Conservation (phyloP, 2,329 filamentous ascomycete genomes). For the Colletotrichum orbiculare region DNA sequence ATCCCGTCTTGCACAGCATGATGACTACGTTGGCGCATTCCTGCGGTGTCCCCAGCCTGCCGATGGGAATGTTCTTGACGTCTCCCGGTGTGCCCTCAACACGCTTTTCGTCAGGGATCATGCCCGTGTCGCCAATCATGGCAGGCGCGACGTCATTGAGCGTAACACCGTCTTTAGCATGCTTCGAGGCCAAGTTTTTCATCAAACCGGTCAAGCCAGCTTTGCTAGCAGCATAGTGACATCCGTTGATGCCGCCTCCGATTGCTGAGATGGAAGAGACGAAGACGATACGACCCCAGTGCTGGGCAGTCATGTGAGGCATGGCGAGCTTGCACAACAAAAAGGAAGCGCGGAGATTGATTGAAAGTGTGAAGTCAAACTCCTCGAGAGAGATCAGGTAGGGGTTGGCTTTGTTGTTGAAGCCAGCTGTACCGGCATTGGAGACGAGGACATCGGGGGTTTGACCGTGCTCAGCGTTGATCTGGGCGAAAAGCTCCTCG, state of each 20-base stretch:
- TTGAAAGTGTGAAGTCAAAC: conserved; percentile 70
- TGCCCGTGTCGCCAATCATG: conserved; percentile 73
- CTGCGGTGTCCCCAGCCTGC: conserved; percentile 65
- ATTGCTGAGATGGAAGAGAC: conserved; percentile 72
- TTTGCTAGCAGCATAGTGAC: conserved; percentile 70
- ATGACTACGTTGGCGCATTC: conserved; percentile 71
- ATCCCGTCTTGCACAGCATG: conserved; percentile 71
- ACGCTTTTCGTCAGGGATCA: conserved; percentile 68
- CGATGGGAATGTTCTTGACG: conserved; percentile 68
- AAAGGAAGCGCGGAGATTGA: conserved; percentile 73
- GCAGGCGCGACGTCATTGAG: conserved; percentile 77
- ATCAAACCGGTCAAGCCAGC: conserved; percentile 73
- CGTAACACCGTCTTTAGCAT: conserved; percentile 70
- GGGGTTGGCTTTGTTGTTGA: conserved; percentile 68
- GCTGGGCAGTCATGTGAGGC: conserved; percentile 67
- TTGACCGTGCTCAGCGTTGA: conserved; percentile 62
- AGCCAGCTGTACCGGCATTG: conserved; percentile 64
- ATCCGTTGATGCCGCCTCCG: conserved; percentile 73
- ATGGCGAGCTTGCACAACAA: conserved; percentile 70
- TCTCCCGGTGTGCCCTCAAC: conserved; percentile 66
- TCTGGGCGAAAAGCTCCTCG: conserved; percentile 63
- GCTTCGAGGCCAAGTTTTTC: conserved; percentile 69
- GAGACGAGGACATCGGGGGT: conserved; percentile 72
- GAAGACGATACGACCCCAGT: conserved; percentile 73
- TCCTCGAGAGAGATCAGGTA: conserved; percentile 69